Evolutionary conservation across 2,329 filamentous ascomycete genomes (phyloP).

Genomic region (Phialophora expanda): DNA sequence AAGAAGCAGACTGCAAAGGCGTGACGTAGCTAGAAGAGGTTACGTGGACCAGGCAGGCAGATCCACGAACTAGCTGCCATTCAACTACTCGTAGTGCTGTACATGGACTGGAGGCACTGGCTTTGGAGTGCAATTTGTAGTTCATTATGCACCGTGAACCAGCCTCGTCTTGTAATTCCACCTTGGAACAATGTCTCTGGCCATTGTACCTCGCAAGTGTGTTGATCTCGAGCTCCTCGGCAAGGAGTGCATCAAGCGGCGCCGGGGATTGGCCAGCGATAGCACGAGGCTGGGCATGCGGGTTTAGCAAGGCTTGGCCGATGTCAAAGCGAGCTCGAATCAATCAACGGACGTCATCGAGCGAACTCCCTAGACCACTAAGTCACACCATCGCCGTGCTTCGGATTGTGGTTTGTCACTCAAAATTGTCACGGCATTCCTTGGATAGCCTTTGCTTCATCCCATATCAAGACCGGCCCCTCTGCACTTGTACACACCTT

Average conservation of each 20-base stretch:
- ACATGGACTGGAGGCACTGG: slow-evolving; percentile 9
- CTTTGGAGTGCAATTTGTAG: slow-evolving; percentile 1
- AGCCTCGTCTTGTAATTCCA: neutral
- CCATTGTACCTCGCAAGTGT: neutral
- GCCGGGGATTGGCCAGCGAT: slow-evolving; percentile 24
- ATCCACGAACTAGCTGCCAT: neutral
- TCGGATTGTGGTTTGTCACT: slow-evolving; percentile 25
- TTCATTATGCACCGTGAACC: neutral
- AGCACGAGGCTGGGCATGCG: slow-evolving; percentile 24
- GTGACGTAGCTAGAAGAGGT: slow-evolving; percentile 3
- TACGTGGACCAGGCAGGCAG: neutral
- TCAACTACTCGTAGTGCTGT: slow-evolving; percentile 12
- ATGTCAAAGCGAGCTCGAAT: slow-evolving; percentile 10
- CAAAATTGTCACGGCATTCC: slow-evolving; percentile 20
- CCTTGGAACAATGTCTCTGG: neutral
- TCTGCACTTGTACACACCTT: neutral
- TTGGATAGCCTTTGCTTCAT: slow-evolving; percentile 2
- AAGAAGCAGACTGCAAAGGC: slow-evolving; percentile 50
- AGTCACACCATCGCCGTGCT: slow-evolving; percentile 22
- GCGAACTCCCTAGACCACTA: neutral
- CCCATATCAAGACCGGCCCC: slow-evolving; percentile 11
- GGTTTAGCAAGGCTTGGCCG: slow-evolving; percentile 16
- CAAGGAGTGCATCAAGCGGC: slow-evolving; percentile 1
- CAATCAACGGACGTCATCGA: slow-evolving; percentile 18
- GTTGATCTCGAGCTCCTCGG: neutral